Base-by-base conservation (phyloP, 1,284 basidiomycete genomes). In the Dichomitus squalens region DNA sequence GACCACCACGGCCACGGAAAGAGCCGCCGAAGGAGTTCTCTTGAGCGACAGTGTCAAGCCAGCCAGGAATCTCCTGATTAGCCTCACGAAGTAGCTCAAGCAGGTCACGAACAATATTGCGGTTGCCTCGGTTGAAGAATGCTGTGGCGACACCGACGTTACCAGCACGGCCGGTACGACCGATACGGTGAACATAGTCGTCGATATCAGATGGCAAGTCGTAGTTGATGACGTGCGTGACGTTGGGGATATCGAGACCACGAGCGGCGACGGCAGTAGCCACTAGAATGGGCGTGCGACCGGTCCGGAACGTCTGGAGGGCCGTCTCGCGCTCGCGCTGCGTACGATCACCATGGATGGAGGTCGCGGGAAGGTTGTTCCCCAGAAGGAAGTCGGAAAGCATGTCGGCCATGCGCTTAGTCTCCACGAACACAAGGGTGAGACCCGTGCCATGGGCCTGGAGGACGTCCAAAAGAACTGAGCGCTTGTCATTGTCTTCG, bases 131-230 rank as follows among this genome's bases (percentile, higher is more conserved):
- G 77, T 96, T 96, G 85, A 95, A 96, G 80, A 96, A 96, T 4
- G 93, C 93, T 16, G 94, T 99, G 34, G 93, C 90, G 62, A 90
- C 85, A 80, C 96, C 96, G n/a, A 89, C 92, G 82, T 99, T 99
- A 66, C 96, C 96, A 14, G 97, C 97, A 87, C 96, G 96, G 55
- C 97, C 96, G 20, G 97, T 99, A 84, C 96, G 95, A 82, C 96
- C 96, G 71, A 98, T 98, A 71, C 95, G 93, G 75, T 98, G 95
- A 49, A 97, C 96, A 75, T 98, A 98, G 75, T 98, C 97, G 72
- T 99, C 96, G 61, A 99, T 96, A 76, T 99, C 96, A 61, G 91
- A 92, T 18, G 96, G 96, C n/a, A 99, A 80, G 75, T 99, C 97
- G 77, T 98, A 99, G 76, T 96, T 96, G 79, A 99, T 84, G 69